Base-by-base conservation (phyloP, 495 filamentous ascomycete species). In the Usnea hakonensis region DNA sequence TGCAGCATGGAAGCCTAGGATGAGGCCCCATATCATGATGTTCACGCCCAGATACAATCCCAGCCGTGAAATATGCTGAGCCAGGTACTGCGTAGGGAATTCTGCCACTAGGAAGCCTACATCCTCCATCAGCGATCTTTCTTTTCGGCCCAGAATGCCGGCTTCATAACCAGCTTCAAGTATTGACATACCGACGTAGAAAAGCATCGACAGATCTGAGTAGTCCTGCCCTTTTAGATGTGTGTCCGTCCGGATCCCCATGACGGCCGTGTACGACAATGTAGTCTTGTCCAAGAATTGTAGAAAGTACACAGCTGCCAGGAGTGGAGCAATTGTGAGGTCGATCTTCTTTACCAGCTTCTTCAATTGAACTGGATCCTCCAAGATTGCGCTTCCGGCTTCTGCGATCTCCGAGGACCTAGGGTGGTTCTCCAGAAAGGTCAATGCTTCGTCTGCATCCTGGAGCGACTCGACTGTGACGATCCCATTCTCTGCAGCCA, bases 231-330 rank as follows among this genome's bases (percentile, higher is more conserved):
- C 83, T 8, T 75, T 61, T 44, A 88, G 70, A 35, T 74, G 64
- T 0, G 81, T 79, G 66, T 89, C 84, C 13, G 74, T 69, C 2
- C 75, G 73, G 38, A 89, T 81, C 3, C 83, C 84, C 86, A 89
- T 88, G 55, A 88, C 87, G 21, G 85, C 84, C 6, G 86, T 78
- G 67, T 87, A 88, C 5, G 81, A 83, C 75, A 90, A 69, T 1
- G 85, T 88, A 11, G 85, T 86, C 72, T 89, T 89, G 65, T 88
- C 85, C 36, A 90, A 76, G n/a, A 86, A 84, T 58, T 90, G 87
- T 3, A 89, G 71, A 67, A 90, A 90, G 70, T 89, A 90, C 23
- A 81, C 83, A 1, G 76, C 71, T 21, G 77, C 78, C 21, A 85
- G 73, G 10, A 85, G 69, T 11, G 79, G 77, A 40, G 83, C 66